Evolutionary conservation across 2,329 filamentous ascomycete genomes (phyloP), one percentile per base, ranked within the genome.

Genomic region (Aspergillus sp.): DNA sequence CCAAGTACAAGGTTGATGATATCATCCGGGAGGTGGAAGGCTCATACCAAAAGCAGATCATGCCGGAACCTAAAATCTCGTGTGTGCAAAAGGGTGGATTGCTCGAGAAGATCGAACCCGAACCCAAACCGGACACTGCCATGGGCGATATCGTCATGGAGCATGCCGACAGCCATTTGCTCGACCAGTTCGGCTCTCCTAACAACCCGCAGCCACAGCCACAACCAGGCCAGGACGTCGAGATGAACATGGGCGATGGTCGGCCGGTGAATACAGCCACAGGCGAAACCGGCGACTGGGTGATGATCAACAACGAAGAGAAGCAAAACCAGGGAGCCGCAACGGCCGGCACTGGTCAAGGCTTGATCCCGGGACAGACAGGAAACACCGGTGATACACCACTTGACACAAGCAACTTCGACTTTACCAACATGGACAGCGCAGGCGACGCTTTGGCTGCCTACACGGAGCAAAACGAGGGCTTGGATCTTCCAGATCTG

Each of bases 81-180:
- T 84, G 88, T 41, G 77, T 94, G 39, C 83, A 93, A 60, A 86
- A 87, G 59, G 90, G 89, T 43, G 89, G 89, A 2, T 80, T 81
- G 30, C 72, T 89, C 66, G 81, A 88, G 46, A 72, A 67, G 50
- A 64, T 67, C 10, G 64, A 68, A 39, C 62, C 66, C 0, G 63
- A 68, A 41, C 60, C 56, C 17, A 60, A 55, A 41, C 47, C 54
- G 83, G 48, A 52, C 25, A 49, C 55, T 2, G 54, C 57, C 23
- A 58, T 63, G 27, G 54, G 56, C n/a, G 64, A 68, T 30, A 58
- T 67, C 47, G 53, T 64, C 19, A 64, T 70, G 65, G 67, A 61
- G 30, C 53, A 65, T 25, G 49, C 58, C 15, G 62, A 61, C 42
- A 56, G 52, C 20, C 55, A 62, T 43, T 55, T 68, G 7, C 52